Evolutionary conservation across 1,284 basidiomycete genomes (phyloP), one percentile per base, ranked within the genome.

Genomic region (Heimioporus retisporus): DNA sequence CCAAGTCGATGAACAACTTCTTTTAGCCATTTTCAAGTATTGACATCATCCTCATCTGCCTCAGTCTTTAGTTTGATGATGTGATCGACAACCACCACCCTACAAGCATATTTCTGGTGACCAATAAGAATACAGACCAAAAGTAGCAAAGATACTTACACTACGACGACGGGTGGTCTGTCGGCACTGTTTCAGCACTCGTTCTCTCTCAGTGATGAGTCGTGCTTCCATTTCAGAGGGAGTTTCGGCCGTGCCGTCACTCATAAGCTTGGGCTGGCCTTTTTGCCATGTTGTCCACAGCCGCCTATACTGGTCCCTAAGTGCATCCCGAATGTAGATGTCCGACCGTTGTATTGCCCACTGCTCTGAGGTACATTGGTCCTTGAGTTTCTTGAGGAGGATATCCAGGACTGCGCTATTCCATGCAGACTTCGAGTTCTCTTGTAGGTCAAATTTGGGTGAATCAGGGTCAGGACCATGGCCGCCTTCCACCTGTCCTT

Each of bases 381-480:
- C 59, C 21, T 55, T 18, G 16, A 55, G 7, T 35, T 55, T 18
- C 15, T 55, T 40, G 21, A 55, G 55, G 40, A 55, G 55, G 40
- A 21, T 40, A 21, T 55, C 31, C 13, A 55, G 15, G 14, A 40
- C 21, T 40, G 28, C 4, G 18, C 60, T 57, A 13, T 57, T 62
- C 62, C 62, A 64, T 11, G 13, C 21, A 3, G 28, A 64, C 50
- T 51, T 59, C 15, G 50, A 42, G 40, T 58, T 56, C 13, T 53
- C 31, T 35, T 16, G 13, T 7, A 64, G 28, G 62, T 64, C 43
- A 21, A 64, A 64, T 25, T 23, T 21, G 5, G 50, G 50, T 8
- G 14, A 15, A 31, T 54, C 21, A 5, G 54, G 25, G 51, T 54
- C 28, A 23, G 56, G 62, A 54, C 56, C 50, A 46, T 50, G 57